Evolutionary conservation across 2,329 filamentous ascomycete species (phyloP).

Genomic region (Fusarium hainanense): DNA sequence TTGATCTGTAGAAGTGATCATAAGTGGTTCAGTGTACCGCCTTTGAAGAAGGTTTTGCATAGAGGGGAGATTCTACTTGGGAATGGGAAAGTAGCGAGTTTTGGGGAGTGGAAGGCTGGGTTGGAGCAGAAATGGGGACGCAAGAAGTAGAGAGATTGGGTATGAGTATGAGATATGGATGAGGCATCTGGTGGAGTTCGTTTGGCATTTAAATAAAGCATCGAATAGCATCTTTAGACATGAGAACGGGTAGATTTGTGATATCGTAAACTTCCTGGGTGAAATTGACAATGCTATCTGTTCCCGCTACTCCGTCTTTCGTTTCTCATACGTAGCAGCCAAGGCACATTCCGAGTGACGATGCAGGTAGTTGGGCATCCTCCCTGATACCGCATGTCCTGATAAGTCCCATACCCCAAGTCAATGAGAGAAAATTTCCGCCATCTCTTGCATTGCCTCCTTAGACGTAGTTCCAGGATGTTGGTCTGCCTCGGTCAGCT

Average conservation of each 20-base stretch:
- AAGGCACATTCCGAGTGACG: neutral
- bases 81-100: conserved; percentile 48
- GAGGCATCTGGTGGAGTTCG: conserved; percentile 21
- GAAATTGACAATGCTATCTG: neutral
- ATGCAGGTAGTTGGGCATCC: too few relatives aligned
- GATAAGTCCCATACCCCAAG: neutral
- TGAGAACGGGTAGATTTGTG: neutral
- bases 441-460: too few relatives aligned
- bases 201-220: conserved; percentile 4
- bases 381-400: neutral
- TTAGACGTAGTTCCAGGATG: too few relatives aligned
- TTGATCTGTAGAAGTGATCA: conserved; percentile 53
- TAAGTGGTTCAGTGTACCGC: conserved; percentile 54
- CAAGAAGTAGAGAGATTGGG: neutral
- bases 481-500: too few relatives aligned
- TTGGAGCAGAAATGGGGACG: conserved; percentile 49
- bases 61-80: conserved; percentile 54
- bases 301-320: neutral
- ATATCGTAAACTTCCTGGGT: too few relatives aligned
- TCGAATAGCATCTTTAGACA: neutral
- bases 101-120: conserved; percentile 52
- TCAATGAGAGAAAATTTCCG: too few relatives aligned
- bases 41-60: conserved; percentile 50
- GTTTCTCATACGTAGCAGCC: neutral
- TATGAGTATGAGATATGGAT: conserved; percentile 15